phyloP scores from a whole-genome alignment of 192 early-diverging fungal genomes.

The Linnemannia zychae region DNA sequence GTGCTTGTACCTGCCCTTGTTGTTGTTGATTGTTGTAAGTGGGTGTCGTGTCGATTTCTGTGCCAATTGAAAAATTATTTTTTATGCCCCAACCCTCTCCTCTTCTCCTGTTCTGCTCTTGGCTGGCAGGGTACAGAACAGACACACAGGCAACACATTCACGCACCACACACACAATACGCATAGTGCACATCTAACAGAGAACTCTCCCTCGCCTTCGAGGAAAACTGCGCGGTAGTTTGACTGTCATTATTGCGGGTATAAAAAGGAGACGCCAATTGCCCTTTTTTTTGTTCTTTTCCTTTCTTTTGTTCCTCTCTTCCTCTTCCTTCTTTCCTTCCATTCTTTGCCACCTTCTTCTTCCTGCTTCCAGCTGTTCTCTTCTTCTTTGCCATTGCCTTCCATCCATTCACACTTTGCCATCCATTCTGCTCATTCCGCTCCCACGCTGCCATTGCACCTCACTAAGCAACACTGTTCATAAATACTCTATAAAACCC shows the following conservation, averaged over 20 bases:
- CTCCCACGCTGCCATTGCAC: background rate
- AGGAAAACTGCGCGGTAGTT: background rate
- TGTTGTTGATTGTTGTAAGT: background rate
- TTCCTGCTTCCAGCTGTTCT: background rate
- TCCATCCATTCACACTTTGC: background rate
- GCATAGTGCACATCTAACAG: no score
- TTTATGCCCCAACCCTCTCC: no score
- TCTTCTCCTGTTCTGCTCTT: background rate
- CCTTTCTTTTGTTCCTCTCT: constrained; percentile 7
- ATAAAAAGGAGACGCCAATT: background rate
- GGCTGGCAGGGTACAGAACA: no score
- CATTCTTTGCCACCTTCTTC: background rate
- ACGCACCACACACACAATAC: background rate
- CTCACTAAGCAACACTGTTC: constrained; percentile 3
- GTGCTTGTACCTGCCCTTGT: background rate
- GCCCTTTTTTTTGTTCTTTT: background rate
- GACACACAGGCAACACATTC: background rate
- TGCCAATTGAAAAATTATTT: background rate
- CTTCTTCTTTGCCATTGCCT: background rate
- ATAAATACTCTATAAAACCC: background rate
- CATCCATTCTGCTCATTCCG: background rate
- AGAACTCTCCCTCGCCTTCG: background rate
- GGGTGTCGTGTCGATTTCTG: constrained; percentile 3
- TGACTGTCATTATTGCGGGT: background rate
- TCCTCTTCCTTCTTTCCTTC: background rate